These are phyloP conservation scores for Hygrocybe punicea DNA, from an alignment of 768 basidiomycete species.

Conservation along the genomic window DNA sequence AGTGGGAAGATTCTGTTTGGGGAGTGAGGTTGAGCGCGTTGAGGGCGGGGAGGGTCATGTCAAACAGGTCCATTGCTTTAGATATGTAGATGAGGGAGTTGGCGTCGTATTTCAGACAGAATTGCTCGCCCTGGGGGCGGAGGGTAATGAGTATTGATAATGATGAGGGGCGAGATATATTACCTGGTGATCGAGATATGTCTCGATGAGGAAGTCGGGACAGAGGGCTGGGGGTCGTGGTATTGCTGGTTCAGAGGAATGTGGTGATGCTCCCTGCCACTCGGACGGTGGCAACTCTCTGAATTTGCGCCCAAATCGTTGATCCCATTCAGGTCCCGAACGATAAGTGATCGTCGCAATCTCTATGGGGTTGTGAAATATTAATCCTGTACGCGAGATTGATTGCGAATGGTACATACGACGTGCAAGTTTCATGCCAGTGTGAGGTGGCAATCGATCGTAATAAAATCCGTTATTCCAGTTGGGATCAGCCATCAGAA, in stretches of 20 bases:
- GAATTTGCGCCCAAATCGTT: conserved; percentile 86
- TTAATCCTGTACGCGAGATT: neutral
- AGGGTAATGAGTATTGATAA: conserved; percentile 25
- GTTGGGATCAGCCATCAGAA: conserved; percentile 98
- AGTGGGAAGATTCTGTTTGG: conserved; percentile 22
- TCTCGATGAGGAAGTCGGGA: conserved; percentile 97
- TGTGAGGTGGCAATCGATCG: conserved; percentile 90
- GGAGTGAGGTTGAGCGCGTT: conserved; percentile 57
- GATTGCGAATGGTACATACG: conserved; percentile 46
- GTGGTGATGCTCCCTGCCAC: conserved; percentile 20
- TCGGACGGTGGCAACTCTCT: conserved; percentile 42
- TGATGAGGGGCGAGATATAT: conserved; percentile 58
- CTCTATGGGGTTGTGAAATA: conserved; percentile 48
- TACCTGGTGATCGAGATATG: conserved; percentile 95
- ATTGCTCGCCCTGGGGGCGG: conserved; percentile 76
- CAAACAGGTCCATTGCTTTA: conserved; percentile 99
- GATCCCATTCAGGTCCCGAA: conserved; percentile 98
- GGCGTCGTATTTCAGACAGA: conserved; percentile 98
- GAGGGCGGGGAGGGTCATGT: conserved; percentile 81
- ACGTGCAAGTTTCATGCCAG: conserved; percentile 96
- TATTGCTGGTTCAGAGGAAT: conserved; percentile 32
- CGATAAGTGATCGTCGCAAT: conserved; percentile 99
- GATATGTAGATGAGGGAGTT: conserved; percentile 98
- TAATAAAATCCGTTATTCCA: conserved; percentile 99
- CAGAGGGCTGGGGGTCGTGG: conserved; percentile 72